These are phyloP conservation scores for Hypoxylon sp. DNA, from an alignment of 2,329 filamentous ascomycete genomes.

Conservation along the genomic window DNA sequence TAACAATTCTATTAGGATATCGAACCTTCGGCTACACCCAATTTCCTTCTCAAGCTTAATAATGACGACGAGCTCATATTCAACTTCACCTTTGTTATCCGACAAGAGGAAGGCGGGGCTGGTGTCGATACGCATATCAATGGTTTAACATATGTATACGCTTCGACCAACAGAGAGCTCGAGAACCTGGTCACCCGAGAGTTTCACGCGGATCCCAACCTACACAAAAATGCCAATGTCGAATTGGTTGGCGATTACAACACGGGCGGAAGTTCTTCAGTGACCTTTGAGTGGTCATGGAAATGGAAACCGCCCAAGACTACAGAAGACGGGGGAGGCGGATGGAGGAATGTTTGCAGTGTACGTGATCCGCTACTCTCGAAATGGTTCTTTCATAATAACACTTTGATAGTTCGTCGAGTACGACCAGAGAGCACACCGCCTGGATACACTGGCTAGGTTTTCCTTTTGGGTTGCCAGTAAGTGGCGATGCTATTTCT, in stretches of 20 bases:
- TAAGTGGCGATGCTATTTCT: no score
- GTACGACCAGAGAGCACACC: slow-evolving; percentile 92
- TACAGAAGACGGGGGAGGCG: slow-evolving; percentile 82
- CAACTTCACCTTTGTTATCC: slow-evolving; percentile 88
- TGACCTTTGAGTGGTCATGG: slow-evolving; percentile 95
- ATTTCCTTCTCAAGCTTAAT: slow-evolving; percentile 84
- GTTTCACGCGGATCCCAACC: slow-evolving; percentile 95
- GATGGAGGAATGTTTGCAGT: slow-evolving; percentile 96
- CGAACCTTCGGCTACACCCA: slow-evolving; percentile 69
- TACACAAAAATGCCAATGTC: slow-evolving; percentile 97
- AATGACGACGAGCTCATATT: slow-evolving; percentile 95
- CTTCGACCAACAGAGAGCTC: slow-evolving; percentile 83
- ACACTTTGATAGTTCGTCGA: slow-evolving; percentile 78
- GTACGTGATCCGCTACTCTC: slow-evolving; percentile 55
- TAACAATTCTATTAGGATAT: slow-evolving; percentile 70
- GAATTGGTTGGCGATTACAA: slow-evolving; percentile 91
- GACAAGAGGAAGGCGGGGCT: slow-evolving; percentile 63
- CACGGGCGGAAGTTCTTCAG: slow-evolving; percentile 82
- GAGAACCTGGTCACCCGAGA: slow-evolving; percentile 94
- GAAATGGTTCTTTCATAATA: slow-evolving; percentile 34
- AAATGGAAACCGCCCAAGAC: slow-evolving; percentile 92
- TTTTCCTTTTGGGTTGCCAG: slow-evolving; percentile 97
- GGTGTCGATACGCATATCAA: slow-evolving; percentile 79
- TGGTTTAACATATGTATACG: slow-evolving; percentile 91
- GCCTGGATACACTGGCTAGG: slow-evolving; percentile 84